These are phyloP conservation scores for Lasiosphaeria ovina DNA, from an alignment of 495 filamentous ascomycete species.

Conservation along the genomic window DNA sequence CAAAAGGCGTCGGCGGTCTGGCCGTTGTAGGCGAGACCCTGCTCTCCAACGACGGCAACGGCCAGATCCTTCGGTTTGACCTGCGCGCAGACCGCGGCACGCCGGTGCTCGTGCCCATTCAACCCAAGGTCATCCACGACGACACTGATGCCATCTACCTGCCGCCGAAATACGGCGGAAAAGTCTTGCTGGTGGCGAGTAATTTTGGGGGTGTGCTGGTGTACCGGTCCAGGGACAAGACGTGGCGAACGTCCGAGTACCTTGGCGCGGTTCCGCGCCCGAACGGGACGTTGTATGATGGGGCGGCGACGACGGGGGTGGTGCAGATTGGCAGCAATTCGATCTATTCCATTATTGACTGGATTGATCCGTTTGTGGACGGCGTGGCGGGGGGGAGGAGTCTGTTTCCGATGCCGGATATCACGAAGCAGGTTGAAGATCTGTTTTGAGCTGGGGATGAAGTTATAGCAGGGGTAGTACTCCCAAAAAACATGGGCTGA, in stretches of 20 bases:
- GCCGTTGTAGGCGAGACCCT: constrained; percentile 26
- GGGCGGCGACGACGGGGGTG: constrained; percentile 20
- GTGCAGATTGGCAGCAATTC: constrained; percentile 30
- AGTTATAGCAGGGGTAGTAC: not conserved
- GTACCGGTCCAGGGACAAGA: constrained; percentile 31
- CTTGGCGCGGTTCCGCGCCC: constrained; percentile 30
- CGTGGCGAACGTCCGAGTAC: constrained; percentile 37
- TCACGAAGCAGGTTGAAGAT: constrained; percentile 26
- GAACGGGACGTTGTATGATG: constrained; percentile 16
- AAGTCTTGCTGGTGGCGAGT: constrained; percentile 29
- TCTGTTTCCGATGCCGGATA: constrained; percentile 32
- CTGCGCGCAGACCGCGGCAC: constrained; percentile 21
- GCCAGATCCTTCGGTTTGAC: constrained; percentile 33
- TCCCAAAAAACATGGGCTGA: not conserved
- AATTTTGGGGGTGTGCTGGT: constrained; percentile 32
- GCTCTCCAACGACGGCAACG: constrained; percentile 29
- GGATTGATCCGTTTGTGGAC: constrained; percentile 7
- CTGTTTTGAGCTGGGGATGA: constrained; percentile 6
- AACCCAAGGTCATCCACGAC: constrained; percentile 12
- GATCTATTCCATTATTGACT: constrained; percentile 27
- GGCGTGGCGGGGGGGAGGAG: constrained; percentile 25
- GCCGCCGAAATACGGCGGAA: constrained; percentile 35
- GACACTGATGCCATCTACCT: constrained; percentile 36
- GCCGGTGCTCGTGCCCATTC: constrained; percentile 25
- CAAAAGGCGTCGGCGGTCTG: constrained; percentile 30